These are phyloP conservation scores for Colletotrichum liaoningense DNA, from an alignment of 2,329 filamentous ascomycete species.

Conservation along the genomic window DNA sequence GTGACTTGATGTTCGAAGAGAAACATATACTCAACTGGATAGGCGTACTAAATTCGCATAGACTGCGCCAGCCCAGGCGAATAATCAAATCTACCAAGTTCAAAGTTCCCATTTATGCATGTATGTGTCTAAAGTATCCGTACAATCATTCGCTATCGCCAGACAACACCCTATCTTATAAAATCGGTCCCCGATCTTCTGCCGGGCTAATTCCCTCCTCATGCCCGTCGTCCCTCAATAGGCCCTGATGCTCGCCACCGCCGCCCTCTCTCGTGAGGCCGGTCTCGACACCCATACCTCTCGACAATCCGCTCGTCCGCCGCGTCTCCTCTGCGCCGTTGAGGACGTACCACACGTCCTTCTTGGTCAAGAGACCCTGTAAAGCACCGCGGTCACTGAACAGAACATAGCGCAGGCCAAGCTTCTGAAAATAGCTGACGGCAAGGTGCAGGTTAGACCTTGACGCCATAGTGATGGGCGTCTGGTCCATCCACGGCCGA, in stretches of 20 bases:
- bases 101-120: neutral
- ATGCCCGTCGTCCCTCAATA: conserved; percentile 51
- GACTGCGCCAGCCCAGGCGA: neutral
- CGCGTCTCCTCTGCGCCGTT: conserved; percentile 78
- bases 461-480: conserved; percentile 88
- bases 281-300: conserved; percentile 43
- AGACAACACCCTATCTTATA: conserved; percentile 27
- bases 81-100: neutral
- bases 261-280: conserved; percentile 52
- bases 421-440: conserved; percentile 92
- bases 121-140: neutral
- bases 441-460: conserved; percentile 84
- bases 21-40: no score
- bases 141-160: neutral
- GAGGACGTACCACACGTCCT: conserved; percentile 95
- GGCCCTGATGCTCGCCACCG: conserved; percentile 54
- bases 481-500: conserved; percentile 98
- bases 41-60: no score
- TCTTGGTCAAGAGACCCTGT: conserved; percentile 92
- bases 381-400: conserved; percentile 86
- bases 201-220: conserved; percentile 45
- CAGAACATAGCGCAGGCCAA: conserved; percentile 90
- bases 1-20: no score
- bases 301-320: conserved; percentile 48
- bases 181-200: conserved; percentile 30